phyloP scores from a whole-genome alignment of 805 yeast species.

The Cyberlindnera amylophila region DNA sequence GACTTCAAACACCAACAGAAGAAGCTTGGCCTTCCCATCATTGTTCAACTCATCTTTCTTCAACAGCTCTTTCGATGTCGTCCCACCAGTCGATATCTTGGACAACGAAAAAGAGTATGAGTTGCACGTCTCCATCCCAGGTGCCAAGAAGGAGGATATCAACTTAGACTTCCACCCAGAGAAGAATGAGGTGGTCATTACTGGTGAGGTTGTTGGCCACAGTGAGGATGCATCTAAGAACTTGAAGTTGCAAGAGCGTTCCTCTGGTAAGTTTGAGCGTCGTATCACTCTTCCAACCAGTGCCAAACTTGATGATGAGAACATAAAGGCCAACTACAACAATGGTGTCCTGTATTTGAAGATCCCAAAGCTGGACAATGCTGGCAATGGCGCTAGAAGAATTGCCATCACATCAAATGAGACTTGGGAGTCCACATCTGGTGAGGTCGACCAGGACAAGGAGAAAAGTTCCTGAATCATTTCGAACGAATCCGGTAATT shows the following conservation, averaged over 20 bases:
- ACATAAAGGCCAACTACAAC: slow-evolving; percentile 42
- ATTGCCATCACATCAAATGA: slow-evolving; percentile 31
- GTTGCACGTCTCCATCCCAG: slow-evolving; percentile 44
- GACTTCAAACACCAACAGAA: neutral
- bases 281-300: slow-evolving; percentile 37
- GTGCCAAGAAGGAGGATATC: slow-evolving; percentile 42
- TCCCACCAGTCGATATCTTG: slow-evolving; percentile 45
- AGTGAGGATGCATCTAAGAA: slow-evolving; percentile 24
- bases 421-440: slow-evolving; percentile 13
- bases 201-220: slow-evolving; percentile 39
- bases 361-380: slow-evolving; percentile 37
- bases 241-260: slow-evolving; percentile 33
- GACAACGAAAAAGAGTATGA: slow-evolving; percentile 41
- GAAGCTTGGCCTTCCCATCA: slow-evolving; percentile 20
- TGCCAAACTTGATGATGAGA: slow-evolving; percentile 38
- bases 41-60: slow-evolving; percentile 29
- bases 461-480: slow-evolving; percentile 2
- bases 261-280: slow-evolving; percentile 40
- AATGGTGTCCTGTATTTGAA: slow-evolving; percentile 42
- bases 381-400: slow-evolving; percentile 23
- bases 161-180: slow-evolving; percentile 45
- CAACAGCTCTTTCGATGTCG: slow-evolving; percentile 20
- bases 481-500: neutral
- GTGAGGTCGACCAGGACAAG: neutral
- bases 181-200: slow-evolving; percentile 37